Evolutionary conservation across 495 filamentous ascomycete genomes (phyloP).

Genomic region (Jackrogersella multiformis): DNA sequence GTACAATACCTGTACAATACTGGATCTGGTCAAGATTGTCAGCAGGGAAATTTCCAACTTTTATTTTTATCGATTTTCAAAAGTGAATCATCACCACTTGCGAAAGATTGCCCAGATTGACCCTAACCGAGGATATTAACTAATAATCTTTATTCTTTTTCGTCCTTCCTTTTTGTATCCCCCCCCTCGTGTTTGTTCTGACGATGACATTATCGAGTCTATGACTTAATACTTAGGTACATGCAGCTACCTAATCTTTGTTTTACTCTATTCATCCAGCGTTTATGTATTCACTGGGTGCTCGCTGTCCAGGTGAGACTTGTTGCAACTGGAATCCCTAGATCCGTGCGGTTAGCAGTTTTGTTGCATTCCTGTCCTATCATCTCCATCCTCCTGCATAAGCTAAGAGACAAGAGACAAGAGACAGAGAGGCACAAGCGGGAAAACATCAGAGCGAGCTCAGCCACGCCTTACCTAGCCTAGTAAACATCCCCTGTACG

Average conservation of each 20-base stretch:
- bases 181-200: constrained; percentile 11
- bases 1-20: not conserved
- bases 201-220: constrained; percentile 30
- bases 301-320: constrained; percentile 17
- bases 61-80: constrained; percentile 44
- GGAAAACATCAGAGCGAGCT: constrained; percentile 28
- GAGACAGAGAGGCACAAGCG: constrained; percentile 32
- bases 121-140: too few relatives aligned
- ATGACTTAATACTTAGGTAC: constrained; percentile 25
- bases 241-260: not conserved
- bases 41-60: constrained; percentile 40
- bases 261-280: constrained; percentile 6
- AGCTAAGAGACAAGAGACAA: constrained; percentile 30
- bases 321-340: constrained; percentile 30
- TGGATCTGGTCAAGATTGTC: constrained; percentile 23
- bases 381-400: constrained; percentile 31
- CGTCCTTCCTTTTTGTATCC: constrained; percentile 15
- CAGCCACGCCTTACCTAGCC: constrained; percentile 37
- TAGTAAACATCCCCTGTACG: constrained; percentile 18
- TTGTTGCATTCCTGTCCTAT: constrained; percentile 42
- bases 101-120: not conserved
- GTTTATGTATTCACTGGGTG: too few relatives aligned
- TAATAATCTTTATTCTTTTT: constrained; percentile 51
- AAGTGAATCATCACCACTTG: constrained; percentile 32
- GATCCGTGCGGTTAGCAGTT: constrained; percentile 12